A percentile compares a stretch with the other conserved stretches of the same genome.
These are phyloP conservation scores for Colletotrichum salicis DNA, from an alignment of 2,329 filamentous ascomycete species.

Conservation along the genomic window DNA sequence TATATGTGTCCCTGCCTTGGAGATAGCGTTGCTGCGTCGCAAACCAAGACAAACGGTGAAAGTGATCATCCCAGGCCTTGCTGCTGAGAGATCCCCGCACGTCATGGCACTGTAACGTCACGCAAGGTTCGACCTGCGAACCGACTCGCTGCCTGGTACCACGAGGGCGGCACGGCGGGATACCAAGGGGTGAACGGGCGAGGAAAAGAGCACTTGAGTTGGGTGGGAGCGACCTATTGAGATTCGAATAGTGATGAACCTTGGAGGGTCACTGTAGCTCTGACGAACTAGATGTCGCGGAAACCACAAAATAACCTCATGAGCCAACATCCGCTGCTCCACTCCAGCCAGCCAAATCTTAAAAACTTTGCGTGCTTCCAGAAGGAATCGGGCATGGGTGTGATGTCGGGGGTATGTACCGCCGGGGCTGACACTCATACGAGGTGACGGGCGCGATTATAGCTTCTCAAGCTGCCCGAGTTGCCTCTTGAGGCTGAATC, in stretches of 20 bases:
- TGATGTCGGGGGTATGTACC: background rate
- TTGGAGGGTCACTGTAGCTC: background rate
- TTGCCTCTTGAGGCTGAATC: conserved; percentile 19
- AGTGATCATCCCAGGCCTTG: conserved; percentile 14
- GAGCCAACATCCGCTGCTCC: background rate
- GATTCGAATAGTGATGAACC: background rate
- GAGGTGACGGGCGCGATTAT: background rate
- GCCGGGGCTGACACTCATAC: background rate
- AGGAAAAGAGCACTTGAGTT: background rate
- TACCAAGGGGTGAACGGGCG: background rate
- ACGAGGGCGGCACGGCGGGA: background rate
- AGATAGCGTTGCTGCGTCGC: background rate
- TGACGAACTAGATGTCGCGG: background rate
- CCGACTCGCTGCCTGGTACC: conserved; percentile 4
- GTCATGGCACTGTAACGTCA: conserved; percentile 34
- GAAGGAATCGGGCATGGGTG: conserved; percentile 1
- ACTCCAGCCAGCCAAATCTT: background rate
- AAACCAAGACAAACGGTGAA: conserved; percentile 21
- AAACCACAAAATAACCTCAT: conserved; percentile 28
- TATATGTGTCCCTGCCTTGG: conserved; percentile 14
- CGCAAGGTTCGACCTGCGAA: conserved; percentile 17
- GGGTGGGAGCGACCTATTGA: background rate
- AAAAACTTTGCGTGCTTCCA: background rate
- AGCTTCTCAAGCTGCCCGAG: background rate
- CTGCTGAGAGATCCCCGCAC: conserved; percentile 12